Base-by-base conservation (phyloP, 177 flowering plant species). In the Vitis hybrid region DNA sequence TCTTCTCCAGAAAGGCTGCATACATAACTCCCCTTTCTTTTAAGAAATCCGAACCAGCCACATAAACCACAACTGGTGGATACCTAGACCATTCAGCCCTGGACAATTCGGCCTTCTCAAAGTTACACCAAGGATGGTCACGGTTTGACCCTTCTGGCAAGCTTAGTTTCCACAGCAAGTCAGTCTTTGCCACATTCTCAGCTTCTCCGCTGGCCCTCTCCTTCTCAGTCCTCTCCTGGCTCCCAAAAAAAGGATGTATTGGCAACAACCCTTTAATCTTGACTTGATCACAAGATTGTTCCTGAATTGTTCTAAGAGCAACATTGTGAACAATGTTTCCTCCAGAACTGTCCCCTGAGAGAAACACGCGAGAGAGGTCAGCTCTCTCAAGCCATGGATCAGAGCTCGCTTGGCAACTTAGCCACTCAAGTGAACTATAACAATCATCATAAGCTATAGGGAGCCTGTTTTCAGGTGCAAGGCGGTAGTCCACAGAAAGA, bases 281-380 rank as follows among this genome's bases (percentile, higher is more conserved):
- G 1, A 86, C 55, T 2, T 23, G 14, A 39, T 39, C 45, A 12
- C 14, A 6, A 2, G 17, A 51, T 9, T 60, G 62, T n/a, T 50
- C 32, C 49, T 57, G 56, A 14, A 79, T 51, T 11, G 74, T 75
- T 66, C 49, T 77, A 1, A 80, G 54, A 1, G 88, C 91, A 12
- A 90, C 88, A 26, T 90, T 78, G 78, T 89, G 91, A 12, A 77
- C 81, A 23, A 93, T 92, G 83, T 93, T 91, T 2, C 85, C 98
- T 23, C 98, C 97, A 6, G 97, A 91, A 68, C 97, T 91, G 70
- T 93, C 94, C 1, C 98, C 97, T 0, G 88, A 83, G 57, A 93
- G 87, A 69, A 93, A 93, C 21, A 88, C 85, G 0, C 84, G 76
- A 7, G 86, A 82, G 12, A 83, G 83, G 72, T 91, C 92, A 39